Base-by-base conservation (phyloP, 495 filamentous ascomycete genomes). In the Penicillium egyptiacum region DNA sequence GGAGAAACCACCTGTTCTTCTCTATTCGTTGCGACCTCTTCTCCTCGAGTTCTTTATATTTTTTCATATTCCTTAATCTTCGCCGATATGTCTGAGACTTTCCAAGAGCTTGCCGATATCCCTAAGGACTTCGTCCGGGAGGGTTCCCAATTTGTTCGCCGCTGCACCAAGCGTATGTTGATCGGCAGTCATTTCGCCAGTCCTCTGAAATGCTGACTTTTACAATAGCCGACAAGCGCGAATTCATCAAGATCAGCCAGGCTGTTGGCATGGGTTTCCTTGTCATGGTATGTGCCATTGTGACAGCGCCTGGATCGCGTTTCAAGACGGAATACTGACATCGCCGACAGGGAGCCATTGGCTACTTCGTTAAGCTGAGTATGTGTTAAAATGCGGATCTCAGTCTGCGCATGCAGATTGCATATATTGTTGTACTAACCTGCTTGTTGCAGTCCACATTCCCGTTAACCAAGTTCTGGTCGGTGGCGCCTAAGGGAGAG, bases 361-460 rank as follows among this genome's bases (percentile, higher is more conserved):
- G 93, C 53, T 97, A 94, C 77, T 76, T 96, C 51, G 89, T 97
- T 65, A 98, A 98, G 80, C 83, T 98, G 65, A 92, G 89, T 92
- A 79, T 56, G 86, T 75, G 16, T 16, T 14, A 40, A 10, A 23
- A 16, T 23, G 8, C 16, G 45, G 31, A 28, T 23, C 1, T 3
- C 2, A 22, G 26, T 61, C 49, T 35, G 70, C 46, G 14, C 20
- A 20, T 42, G 20, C n/a, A 17, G 33, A 14, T 33, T 23, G 6
- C 11, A 16, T 26, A 14, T 33, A 30, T 33, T 11, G 10, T 54
- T n/a, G 14, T 42, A 22, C 8, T 35, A 39, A 42, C 8, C 28
- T 19, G 9, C 10, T 53, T 42, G 17, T 19, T 31, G 26, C 55
- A 88, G 85, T 92, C 53, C 88, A 92, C 70, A 92, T 92, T 54